Conservation (phyloP, 805 yeast genomes). For the Scheffersomyces lignosus region DNA sequence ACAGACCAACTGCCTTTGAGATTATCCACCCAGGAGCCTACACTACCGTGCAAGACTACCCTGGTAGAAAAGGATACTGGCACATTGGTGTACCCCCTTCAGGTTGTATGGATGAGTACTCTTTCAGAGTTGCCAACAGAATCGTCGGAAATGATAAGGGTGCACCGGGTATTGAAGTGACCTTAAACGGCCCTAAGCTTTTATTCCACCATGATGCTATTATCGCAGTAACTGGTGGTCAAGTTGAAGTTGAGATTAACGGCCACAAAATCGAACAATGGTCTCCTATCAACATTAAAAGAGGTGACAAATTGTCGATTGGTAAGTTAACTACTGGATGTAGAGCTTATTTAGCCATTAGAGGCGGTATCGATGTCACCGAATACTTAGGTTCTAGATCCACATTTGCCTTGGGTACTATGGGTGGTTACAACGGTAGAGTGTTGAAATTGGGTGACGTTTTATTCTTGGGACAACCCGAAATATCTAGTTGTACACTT, state of each 20-base stretch:
- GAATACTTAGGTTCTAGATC: constrained; percentile 95
- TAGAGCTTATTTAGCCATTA: constrained; percentile 83
- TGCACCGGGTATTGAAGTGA: constrained; percentile 90
- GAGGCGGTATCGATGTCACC: constrained; percentile 93
- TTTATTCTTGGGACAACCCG: constrained; percentile 79
- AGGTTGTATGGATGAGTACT: constrained; percentile 95
- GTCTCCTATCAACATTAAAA: constrained; percentile 66
- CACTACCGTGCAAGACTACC: constrained; percentile 95
- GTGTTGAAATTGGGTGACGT: constrained; percentile 91
- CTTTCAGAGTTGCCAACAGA: constrained; percentile 86
- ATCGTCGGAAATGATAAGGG: constrained; percentile 82
- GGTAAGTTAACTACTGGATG: constrained; percentile 86
- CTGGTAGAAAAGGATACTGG: constrained; percentile 90
- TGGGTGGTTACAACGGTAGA: constrained; percentile 96
- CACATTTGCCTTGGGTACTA: constrained; percentile 87
- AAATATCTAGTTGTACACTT: constrained; percentile 61
- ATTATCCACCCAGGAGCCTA: constrained; percentile 69
- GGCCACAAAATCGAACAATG: constrained; percentile 59
- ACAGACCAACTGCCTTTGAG: constrained; percentile 83
- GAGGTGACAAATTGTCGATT: constrained; percentile 76
- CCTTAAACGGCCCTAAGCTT: constrained; percentile 83
- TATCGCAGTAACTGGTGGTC: constrained; percentile 87
- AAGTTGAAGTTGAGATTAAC: constrained; percentile 64
- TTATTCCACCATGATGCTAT: constrained; percentile 79
- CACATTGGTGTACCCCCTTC: constrained; percentile 97